These are phyloP conservation scores for Xylariaceae sp. DNA, from an alignment of 2,329 filamentous ascomycete species.

Conservation along the genomic window DNA sequence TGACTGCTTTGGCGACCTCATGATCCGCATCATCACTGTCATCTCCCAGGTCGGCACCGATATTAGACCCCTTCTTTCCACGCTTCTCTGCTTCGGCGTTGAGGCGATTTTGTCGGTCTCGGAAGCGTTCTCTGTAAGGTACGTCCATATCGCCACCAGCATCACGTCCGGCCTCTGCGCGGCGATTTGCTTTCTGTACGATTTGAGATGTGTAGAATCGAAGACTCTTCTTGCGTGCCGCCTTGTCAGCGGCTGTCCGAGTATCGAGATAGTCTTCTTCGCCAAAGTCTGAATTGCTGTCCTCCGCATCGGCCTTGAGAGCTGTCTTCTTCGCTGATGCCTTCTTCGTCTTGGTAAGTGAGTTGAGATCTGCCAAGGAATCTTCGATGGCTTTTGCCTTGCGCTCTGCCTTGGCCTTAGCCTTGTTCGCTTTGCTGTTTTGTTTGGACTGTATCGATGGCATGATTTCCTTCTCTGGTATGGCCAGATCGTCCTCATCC, in stretches of 20 bases:
- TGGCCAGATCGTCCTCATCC: conserved; percentile 30
- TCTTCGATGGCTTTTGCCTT: conserved; percentile 63
- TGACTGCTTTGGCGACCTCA: conserved; percentile 45
- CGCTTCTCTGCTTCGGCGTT: conserved; percentile 85
- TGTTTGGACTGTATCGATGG: conserved; percentile 18
- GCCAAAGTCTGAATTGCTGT: conserved; percentile 83
- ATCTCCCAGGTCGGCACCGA: conserved; percentile 63
- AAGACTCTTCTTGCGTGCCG: conserved; percentile 81
- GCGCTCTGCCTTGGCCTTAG: conserved; percentile 36
- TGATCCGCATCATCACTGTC: conserved; percentile 67
- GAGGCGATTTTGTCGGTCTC: conserved; percentile 79
- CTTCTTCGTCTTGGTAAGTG: conserved; percentile 49
- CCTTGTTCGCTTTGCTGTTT: conserved; percentile 28
- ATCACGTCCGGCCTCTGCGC: conserved; percentile 66
- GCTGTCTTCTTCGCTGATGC: conserved; percentile 43
- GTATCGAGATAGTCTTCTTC: conserved; percentile 79
- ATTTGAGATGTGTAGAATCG: conserved; percentile 99
- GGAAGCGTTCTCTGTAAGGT: conserved; percentile 82
- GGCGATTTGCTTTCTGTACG: conserved; percentile 87
- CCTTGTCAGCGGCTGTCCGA: conserved; percentile 80
- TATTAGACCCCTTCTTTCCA: conserved; percentile 61
- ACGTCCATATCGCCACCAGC: conserved; percentile 78
- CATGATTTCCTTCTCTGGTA: conserved; percentile 33
- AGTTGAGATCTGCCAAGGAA: conserved; percentile 64
- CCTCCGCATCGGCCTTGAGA: conserved; percentile 27